Evolutionary conservation across 768 basidiomycete genomes (phyloP).

Genomic region (Psilocybe cubensis): DNA sequence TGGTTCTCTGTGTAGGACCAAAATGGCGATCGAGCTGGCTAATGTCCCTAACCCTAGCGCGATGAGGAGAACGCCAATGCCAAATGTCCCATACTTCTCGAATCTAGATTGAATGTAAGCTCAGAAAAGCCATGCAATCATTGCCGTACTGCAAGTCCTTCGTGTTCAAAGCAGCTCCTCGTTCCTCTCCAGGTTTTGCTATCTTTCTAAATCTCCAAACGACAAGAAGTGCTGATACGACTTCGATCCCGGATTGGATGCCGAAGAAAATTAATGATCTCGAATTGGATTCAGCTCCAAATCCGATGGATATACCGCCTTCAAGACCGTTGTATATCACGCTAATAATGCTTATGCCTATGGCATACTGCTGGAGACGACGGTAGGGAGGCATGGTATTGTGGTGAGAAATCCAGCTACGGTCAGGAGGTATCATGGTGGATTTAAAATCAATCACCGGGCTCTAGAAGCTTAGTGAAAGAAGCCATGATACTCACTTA

Average conservation of each 20-base stretch:
- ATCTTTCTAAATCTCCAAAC: conserved; percentile 45
- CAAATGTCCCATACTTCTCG: conserved; percentile 38
- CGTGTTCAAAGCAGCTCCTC: not conserved
- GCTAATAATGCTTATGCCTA: conserved; percentile 44
- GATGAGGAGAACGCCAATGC: conserved; percentile 40
- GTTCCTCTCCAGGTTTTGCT: conserved; percentile 36
- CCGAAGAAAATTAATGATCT: conserved; percentile 51
- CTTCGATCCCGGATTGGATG: conserved; percentile 50
- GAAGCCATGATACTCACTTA: too few species aligned
- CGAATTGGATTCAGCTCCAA: conserved; percentile 48
- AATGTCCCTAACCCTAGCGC: conserved; percentile 40
- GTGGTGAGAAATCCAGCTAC: not conserved
- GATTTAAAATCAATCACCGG: too few species aligned
- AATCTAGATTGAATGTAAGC: not conserved
- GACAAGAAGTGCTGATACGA: conserved; percentile 45
- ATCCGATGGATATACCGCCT: conserved; percentile 45
- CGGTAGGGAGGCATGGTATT: conserved; percentile 28
- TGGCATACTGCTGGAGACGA: conserved; percentile 37
- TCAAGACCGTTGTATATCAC: conserved; percentile 39
- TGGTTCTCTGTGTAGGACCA: conserved; percentile 39
- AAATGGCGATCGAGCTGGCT: conserved; percentile 35
- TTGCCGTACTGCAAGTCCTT: conserved; percentile 26
- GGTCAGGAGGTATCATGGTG: not conserved
- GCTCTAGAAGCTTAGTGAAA: too few species aligned
- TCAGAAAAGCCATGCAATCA: too few species aligned